Evolutionary conservation across 2,329 filamentous ascomycete species (phyloP), one percentile per base, ranked within the genome.

Genomic region (Periconia macrospinosa): DNA sequence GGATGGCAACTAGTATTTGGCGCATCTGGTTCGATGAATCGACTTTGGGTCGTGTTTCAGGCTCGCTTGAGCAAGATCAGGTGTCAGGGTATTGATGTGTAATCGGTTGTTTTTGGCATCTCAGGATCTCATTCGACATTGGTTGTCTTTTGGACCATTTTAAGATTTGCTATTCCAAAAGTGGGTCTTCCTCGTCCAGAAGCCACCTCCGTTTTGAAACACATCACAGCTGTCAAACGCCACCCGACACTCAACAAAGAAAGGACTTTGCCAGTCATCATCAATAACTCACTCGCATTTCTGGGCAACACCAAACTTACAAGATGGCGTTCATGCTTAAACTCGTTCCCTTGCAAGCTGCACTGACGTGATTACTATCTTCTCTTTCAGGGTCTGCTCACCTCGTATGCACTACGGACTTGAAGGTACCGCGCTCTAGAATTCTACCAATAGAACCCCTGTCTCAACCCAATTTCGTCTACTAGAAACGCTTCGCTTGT

Each of bases 21-120:
- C 33, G 27, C 41, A 30, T 49, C 51, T 47, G 45, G 63, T 56
- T 61, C 50, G 57, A 49, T 56, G 55, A 62, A 63, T 63, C 59
- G 53, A 40, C 35, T 40, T 47, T 40, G 11, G 45, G 30, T n/a
- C 15, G 30, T 40, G 30, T 37, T 47, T 41, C 45, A 23, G 18
- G 33, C 33, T 37, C 33, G 33, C 11, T 37, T 37, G 15, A n/a
- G 33, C 15, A 37, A 37, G 33, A 37, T 37, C 33, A 37, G 33
- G 11, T 10, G 33, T 10, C 33, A n/a, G 3, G 11, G 11, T 37
- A 37, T 37, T 13, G 33, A 37, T n/a, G 15, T 13, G 33, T 37
- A 37, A 37, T 3, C 33, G 33, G 15, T n/a, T 37, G 33, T 37
- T 37, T 37, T 37, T 13, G 5, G 33, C 33, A 6, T 13, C 33